Percentiles rank a stretch among this genome's conserved stretches.
Evolutionary conservation across 78 protist genomes (phyloP).

Genomic region (Dictyostelium citrinum): DNA sequence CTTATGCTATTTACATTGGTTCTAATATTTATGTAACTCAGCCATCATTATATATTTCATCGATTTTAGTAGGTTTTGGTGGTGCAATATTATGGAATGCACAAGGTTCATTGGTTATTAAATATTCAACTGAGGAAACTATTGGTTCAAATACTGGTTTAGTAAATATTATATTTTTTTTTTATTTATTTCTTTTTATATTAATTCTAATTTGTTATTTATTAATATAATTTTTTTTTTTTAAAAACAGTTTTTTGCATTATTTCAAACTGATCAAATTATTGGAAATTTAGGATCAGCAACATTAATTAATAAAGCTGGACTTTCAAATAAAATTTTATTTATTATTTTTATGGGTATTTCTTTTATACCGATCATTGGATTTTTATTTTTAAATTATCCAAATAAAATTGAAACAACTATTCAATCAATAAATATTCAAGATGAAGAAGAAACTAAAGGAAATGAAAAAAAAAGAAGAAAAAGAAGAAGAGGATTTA

Average conservation of each 20-base stretch:
- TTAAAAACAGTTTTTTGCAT: conserved; percentile 37
- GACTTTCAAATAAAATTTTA: not conserved
- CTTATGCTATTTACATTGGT: conserved; percentile 40
- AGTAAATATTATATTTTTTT: not conserved
- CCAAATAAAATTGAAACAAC: not conserved
- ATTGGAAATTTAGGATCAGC: conserved; percentile 50
- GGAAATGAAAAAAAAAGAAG: not conserved
- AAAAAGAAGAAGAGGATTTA: not conserved
- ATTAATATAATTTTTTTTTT: not conserved
- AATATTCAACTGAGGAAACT: conserved; percentile 42
- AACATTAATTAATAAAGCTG: not conserved
- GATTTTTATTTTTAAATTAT: not conserved
- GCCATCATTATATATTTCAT: conserved; percentile 6
- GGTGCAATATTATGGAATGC: conserved; percentile 79
- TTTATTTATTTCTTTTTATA: not conserved
- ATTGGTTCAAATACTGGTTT: conserved; percentile 53
- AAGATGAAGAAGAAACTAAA: not conserved
- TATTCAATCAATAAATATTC: not conserved
- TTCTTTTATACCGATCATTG: not conserved
- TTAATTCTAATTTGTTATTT: not conserved
- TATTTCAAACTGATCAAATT: conserved; percentile 49
- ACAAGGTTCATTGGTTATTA: conserved; percentile 52
- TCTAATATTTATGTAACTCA: conserved; percentile 5
- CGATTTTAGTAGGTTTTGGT: conserved; percentile 45
- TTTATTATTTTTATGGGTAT: conserved; percentile 9